phyloP scores from a whole-genome alignment of 2,329 filamentous ascomycete species.

The Botrytis sinoallii region DNA sequence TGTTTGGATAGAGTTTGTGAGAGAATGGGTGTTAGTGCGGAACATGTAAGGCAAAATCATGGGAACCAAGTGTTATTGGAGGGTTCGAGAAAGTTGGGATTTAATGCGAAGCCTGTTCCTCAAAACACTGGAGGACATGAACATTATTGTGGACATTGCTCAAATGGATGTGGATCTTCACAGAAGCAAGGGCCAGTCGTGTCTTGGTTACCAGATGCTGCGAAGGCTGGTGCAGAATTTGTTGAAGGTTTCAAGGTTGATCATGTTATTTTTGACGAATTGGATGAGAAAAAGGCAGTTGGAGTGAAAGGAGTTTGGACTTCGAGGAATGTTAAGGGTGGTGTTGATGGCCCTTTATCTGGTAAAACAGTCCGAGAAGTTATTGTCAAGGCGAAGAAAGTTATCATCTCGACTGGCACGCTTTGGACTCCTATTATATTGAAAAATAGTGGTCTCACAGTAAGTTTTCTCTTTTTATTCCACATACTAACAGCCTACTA shows the following conservation, averaged over 20 bases:
- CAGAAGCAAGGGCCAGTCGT: slow-evolving; percentile 78
- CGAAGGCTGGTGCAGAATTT: slow-evolving; percentile 72
- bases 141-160: slow-evolving; percentile 71
- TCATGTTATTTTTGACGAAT: slow-evolving; percentile 64
- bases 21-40: slow-evolving; percentile 70
- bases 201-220: slow-evolving; percentile 77
- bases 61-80: slow-evolving; percentile 71
- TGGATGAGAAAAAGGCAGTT: slow-evolving; percentile 51
- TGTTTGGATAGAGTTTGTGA: slow-evolving; percentile 75
- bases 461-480: slow-evolving; percentile 32
- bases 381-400: slow-evolving; percentile 72
- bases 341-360: slow-evolving; percentile 49
- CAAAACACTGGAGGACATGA: slow-evolving; percentile 74
- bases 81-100: slow-evolving; percentile 71
- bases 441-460: slow-evolving; percentile 71
- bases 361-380: slow-evolving; percentile 57
- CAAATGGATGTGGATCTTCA: slow-evolving; percentile 59
- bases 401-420: slow-evolving; percentile 74
- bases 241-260: slow-evolving; percentile 78
- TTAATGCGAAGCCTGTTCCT: slow-evolving; percentile 64
- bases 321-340: slow-evolving; percentile 62
- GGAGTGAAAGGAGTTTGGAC: slow-evolving; percentile 76
- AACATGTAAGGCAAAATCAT: slow-evolving; percentile 68
- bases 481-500: not conserved
- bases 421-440: slow-evolving; percentile 76